Evolutionary conservation across 148 eudicot genomes (phyloP).

Genomic region (Cornus florida): DNA sequence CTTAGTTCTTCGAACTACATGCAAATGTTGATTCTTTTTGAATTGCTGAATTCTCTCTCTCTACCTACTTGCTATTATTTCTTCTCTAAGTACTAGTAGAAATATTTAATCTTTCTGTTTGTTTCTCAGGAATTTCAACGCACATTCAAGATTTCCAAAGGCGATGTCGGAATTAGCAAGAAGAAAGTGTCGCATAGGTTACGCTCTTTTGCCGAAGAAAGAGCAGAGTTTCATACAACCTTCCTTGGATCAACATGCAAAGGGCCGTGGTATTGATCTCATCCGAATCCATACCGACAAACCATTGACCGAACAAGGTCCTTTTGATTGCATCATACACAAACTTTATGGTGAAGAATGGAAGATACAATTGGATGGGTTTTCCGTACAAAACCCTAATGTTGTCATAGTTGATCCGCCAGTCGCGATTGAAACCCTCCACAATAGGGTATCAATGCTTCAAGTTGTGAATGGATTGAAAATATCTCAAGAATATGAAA

Average conservation of each 20-base stretch:
- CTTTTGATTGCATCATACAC: constrained; percentile 61
- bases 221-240: constrained; percentile 38
- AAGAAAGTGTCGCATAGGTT: constrained; percentile 41
- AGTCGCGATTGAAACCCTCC: constrained; percentile 42
- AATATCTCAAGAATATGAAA: neutral
- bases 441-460: constrained; percentile 61
- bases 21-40: too few relatives aligned
- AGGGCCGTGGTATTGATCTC: constrained; percentile 45
- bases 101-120: neutral
- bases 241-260: constrained; percentile 38
- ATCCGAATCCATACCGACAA: constrained; percentile 36
- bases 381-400: constrained; percentile 30
- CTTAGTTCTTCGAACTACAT: too few relatives aligned
- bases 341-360: constrained; percentile 53
- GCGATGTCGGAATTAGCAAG: constrained; percentile 14
- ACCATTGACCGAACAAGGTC: constrained; percentile 56
- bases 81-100: too few relatives aligned
- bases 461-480: constrained; percentile 38
- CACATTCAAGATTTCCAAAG: neutral
- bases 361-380: constrained; percentile 37
- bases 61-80: too few relatives aligned
- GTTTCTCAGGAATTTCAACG: neutral
- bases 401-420: constrained; percentile 47
- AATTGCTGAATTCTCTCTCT: too few relatives aligned
- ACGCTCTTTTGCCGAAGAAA: constrained; percentile 51